Evolutionary conservation across 768 basidiomycete genomes (phyloP).

Genomic region (Trametes cinnabarina): DNA sequence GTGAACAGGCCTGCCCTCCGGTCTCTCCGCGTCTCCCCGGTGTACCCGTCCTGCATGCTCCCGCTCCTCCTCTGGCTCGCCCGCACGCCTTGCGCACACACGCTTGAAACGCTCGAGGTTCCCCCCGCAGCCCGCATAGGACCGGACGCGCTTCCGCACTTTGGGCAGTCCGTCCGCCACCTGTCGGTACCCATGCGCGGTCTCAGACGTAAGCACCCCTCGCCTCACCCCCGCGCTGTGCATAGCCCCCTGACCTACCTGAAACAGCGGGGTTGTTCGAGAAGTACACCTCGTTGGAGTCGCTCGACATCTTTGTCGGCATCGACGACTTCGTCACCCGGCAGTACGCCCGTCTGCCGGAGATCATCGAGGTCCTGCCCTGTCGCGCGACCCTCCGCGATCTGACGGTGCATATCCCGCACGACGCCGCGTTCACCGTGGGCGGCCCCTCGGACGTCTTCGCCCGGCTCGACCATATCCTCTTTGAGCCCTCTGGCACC

Average conservation of each 20-base stretch:
- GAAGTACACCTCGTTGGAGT: not conserved
- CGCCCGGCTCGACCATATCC: not conserved
- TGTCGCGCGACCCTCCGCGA: not conserved
- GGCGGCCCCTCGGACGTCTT: not conserved
- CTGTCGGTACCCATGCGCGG: slow-evolving; percentile 1
- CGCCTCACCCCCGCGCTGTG: not conserved
- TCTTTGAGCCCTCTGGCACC: not conserved
- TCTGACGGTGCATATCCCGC: not conserved
- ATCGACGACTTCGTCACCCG: not conserved
- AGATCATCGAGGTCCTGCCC: not conserved
- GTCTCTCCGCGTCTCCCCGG: slow-evolving; percentile 1
- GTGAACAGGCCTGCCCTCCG: not conserved
- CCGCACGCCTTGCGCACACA: not conserved
- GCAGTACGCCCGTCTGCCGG: not conserved
- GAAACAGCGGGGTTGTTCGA: not conserved
- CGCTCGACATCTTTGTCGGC: slow-evolving; percentile 2
- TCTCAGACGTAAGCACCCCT: not conserved
- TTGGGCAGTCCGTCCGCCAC: not conserved
- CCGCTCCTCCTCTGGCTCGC: slow-evolving; percentile 6
- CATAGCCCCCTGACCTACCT: not conserved
- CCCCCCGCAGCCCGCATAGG: slow-evolving; percentile 3
- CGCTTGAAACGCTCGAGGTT: not conserved
- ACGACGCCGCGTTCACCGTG: not conserved
- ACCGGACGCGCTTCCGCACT: not conserved
- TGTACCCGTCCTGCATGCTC: slow-evolving; percentile 5